These are phyloP conservation scores for Raphidocelis subcapitata DNA, from an alignment of 139 green algal species.

Conservation along the genomic window DNA sequence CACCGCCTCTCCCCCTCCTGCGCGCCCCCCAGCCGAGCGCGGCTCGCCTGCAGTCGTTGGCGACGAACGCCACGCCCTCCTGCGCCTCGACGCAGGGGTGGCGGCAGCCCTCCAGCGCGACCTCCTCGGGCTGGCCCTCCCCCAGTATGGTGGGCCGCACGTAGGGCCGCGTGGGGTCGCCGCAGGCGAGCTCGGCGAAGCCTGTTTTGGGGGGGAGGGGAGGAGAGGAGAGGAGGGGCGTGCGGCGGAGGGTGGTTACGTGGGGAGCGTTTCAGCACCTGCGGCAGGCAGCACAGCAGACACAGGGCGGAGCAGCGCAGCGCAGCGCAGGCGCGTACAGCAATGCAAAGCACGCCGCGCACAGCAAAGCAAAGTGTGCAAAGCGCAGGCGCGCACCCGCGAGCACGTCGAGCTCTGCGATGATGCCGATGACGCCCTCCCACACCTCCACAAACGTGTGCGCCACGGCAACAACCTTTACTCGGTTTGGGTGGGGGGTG, in stretches of 20 bases:
- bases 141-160: constrained; percentile 59
- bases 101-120: constrained; percentile 38
- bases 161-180: constrained; percentile 75
- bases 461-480: constrained; percentile 90
- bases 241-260: no score
- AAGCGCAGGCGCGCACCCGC: not conserved
- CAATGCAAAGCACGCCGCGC: no score
- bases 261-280: no score
- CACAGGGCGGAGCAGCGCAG: no score
- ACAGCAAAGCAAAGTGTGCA: no score
- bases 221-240: no score
- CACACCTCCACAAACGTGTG: constrained; percentile 91
- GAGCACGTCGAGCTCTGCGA: constrained; percentile 93
- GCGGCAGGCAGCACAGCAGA: no score
- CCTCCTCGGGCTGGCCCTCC: constrained; percentile 38
- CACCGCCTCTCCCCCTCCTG: no score
- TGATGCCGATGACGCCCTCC: constrained; percentile 63
- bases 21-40: no score
- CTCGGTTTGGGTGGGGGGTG: not conserved
- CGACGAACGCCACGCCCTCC: constrained; percentile 84
- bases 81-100: constrained; percentile 96
- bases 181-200: constrained; percentile 87
- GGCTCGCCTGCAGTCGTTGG: constrained; percentile 67
- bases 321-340: no score
- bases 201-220: no score